Evolutionary conservation across 2,329 filamentous ascomycete species (phyloP).

Genomic region (Penicillium decumbens): DNA sequence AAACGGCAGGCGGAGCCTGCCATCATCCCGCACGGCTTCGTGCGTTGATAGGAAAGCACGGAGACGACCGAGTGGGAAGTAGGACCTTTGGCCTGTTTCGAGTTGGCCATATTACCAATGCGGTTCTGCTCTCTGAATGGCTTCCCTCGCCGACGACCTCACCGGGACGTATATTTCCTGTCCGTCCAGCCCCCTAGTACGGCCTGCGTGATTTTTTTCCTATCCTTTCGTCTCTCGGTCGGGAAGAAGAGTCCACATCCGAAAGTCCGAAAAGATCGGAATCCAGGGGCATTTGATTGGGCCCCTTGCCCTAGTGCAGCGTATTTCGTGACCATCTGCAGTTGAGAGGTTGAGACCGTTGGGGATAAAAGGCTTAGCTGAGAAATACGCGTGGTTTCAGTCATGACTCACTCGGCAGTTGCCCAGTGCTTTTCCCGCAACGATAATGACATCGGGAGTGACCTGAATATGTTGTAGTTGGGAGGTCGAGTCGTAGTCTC

Average conservation of each 20-base stretch:
- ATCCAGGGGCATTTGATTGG: constrained; percentile 6
- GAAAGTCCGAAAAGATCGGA: constrained; percentile 1
- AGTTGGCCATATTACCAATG: constrained; percentile 7
- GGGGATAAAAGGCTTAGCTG: constrained; percentile 7
- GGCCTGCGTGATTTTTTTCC: constrained; percentile 6
- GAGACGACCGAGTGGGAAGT: background rate
- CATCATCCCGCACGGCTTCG: background rate
- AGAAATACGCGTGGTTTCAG: constrained; percentile 10
- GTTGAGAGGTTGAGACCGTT: background rate
- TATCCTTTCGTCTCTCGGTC: background rate
- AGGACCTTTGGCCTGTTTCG: background rate
- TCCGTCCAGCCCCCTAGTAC: background rate
- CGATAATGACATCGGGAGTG: too few relatives aligned
- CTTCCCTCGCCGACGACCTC: constrained; percentile 12
- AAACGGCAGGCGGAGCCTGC: constrained; percentile 9
- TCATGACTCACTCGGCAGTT: constrained; percentile 1
- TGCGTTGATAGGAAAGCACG: constrained; percentile 2
- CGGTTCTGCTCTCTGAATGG: constrained; percentile 12
- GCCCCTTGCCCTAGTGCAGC: background rate
- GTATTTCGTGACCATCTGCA: background rate
- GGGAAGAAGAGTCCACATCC: background rate
- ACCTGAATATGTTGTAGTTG: too few relatives aligned
- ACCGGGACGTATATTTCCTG: background rate
- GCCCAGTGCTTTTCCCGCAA: background rate
- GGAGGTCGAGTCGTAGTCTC: too few relatives aligned